Base-by-base conservation (phyloP, 352 stramenopile genomes). In the Phytophthora hybrid region DNA sequence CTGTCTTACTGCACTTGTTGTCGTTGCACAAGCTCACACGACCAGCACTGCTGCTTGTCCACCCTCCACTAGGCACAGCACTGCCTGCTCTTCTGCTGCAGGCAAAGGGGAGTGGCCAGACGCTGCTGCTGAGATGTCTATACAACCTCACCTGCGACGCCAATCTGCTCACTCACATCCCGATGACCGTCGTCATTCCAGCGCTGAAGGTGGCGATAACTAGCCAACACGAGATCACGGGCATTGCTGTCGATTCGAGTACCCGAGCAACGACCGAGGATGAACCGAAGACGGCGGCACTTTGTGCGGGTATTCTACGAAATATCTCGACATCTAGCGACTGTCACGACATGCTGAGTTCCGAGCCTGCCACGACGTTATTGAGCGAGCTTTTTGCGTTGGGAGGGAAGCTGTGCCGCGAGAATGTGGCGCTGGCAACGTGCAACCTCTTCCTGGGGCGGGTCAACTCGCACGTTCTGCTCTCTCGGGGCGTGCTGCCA, bases 361-460 rank as follows among this genome's bases (percentile, higher is more conserved):
- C 75, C 14, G 76, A 86, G 26, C 31, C 78, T 16, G 72, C 82
- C 9, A 90, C 82, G 34, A 70, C 64, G 52, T 63, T 93, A 14
- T 47, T 94, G 21, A 65, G 75, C 16, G 66, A 78, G 14, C 76
- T 92, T 19, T 93, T 89, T 49, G 77, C 83, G 13, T 64, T 82
- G 0, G 82, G 83, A 64, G 56, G 68, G 29, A 74, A 77, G 5
- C 4, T 63, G 8, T 84, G 77, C 41, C 82, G 80, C 54, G 80
- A 89, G 32, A 85, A 93, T 63, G 71, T 83, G 5, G 79, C 81
- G 14, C 57, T 93, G 37, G 85, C 82, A 65, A 73, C 81, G 2
- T 93, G 85, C 77, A 94, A 92, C 62, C 65, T 94, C 39, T 82
- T 94, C 18, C 78, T 94, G 5, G 85, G 87, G 16, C 72, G 70